Evolutionary conservation across 2,329 filamentous ascomycete genomes (phyloP), one percentile per base, ranked within the genome.

Genomic region (Laburnicola sp.): DNA sequence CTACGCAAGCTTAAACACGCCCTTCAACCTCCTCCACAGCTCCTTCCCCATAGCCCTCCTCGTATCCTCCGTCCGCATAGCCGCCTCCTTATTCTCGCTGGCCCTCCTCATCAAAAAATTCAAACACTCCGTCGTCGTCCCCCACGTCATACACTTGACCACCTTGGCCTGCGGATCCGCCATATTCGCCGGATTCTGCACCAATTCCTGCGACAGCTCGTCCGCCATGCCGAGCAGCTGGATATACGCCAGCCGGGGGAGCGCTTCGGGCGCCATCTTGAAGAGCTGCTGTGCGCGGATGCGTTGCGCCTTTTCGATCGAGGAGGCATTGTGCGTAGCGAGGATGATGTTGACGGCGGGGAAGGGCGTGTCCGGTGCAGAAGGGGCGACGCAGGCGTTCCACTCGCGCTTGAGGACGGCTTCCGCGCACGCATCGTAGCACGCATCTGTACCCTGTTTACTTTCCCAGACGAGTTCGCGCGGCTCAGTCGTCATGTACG

Each of bases 151-250:
- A 56, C 78, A 80, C 70, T 85, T 85, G 62, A 79, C 81, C 2
- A 81, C 78, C 51, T 73, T 74, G 11, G 78, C 60, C 49, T 70
- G 65, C 0, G 64, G 64, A 34, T 70, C 70, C 62, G 64, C 62
- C 64, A 72, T 56, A 47, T 70, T 63, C 64, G 71, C 59, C 21
- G 68, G 60, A 27, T 75, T 74, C 50, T 81, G 74, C 11, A 85
- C 68, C 0, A 85, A 69, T 2, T 75, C 73, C 58, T 81, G 80
- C 50, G 87, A 91, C 45, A 97, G 85, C 69, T 97, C 92, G 62
- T 97, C 93, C 1, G 93, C 93, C 93, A 97, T 97, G 35, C 93
- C 92, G 76, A 93, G 88, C 1, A 97, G 82, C 75, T 97, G 92
- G 2, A 88, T 88, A 70, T 90, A 91, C 0, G 75, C 73, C 7